Base-by-base conservation (phyloP, 75 land plant genomes). In the Sequoia sempervirens region DNA sequence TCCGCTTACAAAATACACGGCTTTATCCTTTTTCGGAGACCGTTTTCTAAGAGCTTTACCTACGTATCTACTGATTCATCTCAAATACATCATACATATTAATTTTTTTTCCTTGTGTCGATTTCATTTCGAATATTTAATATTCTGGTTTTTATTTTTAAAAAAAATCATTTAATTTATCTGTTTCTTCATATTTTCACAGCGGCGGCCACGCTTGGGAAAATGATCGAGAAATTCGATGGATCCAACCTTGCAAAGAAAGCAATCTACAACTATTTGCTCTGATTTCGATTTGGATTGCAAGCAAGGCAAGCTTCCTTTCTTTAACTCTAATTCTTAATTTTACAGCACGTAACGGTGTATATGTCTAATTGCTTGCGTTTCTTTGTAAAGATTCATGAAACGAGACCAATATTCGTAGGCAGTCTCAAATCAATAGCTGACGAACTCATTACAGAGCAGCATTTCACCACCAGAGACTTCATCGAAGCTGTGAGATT, bases 231-330 rank as follows among this genome's bases (percentile, higher is more conserved):
- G 75, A 40, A 74, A 81, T 82, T 46, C 90, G 90, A 89, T 88
- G 87, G 80, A 73, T 92, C 54, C 54, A 74, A 14, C 91, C 91
- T n/a, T 32, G 88, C 40, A 87, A 64, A 37, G 91, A 88, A 86
- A 86, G 91, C 81, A 91, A 89, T 85, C 83, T 94, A 80, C 90
- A 92, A 86, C 85, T 94, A 7, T 92, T 89, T 83, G 87, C 88
- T 3, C 88, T 94, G 56, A 61, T 92, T 40, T 91, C 91, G 15
- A 37, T 94, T 58, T 94, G 95, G 95, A 88, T 94, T 75, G 87
- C 95, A 9, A 94, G 95, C 85, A 94, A 94, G 81, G 94, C 92
- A 64, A 43, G 10, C 37, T 34, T 64, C 5, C 80, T 76, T 79
- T 1, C 5, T 28, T 73, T 74, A 9, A 37, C 38, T 1, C 23